A percentile compares a stretch with the other conserved stretches of the same genome.
Evolutionary conservation across 352 stramenopile species (phyloP).

Genomic region (Globisporangium parvum): DNA sequence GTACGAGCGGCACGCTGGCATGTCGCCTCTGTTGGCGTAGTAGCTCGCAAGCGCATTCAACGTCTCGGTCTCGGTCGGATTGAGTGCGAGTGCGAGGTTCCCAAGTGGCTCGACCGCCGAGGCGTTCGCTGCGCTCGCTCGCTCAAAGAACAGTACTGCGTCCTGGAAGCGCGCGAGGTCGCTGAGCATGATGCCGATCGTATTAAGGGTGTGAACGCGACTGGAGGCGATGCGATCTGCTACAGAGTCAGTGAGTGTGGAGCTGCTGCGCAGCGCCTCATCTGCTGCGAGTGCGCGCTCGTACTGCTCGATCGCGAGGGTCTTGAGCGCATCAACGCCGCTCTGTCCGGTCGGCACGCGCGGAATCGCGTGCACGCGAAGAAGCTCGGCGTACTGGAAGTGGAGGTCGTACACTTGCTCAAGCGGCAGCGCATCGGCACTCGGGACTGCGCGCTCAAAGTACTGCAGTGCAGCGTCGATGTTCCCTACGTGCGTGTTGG

Average conservation of each 20-base stretch:
- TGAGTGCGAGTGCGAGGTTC: constrained; percentile 18
- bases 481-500: neutral
- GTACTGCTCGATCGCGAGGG: no score
- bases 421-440: neutral
- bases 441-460: constrained; percentile 4
- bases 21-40: constrained; percentile 16
- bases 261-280: neutral
- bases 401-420: constrained; percentile 9
- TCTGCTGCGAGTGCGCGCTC: constrained; percentile 2
- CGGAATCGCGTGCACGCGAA: constrained; percentile 3
- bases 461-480: neutral
- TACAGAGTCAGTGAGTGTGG: neutral
- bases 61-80: constrained; percentile 10
- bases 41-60: constrained; percentile 16
- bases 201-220: constrained; percentile 20
- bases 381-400: constrained; percentile 14
- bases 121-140: constrained; percentile 4
- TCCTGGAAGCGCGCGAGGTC: constrained; percentile 4
- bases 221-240: neutral
- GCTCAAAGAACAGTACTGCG: constrained; percentile 13
- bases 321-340: neutral
- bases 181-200: constrained; percentile 18
- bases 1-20: neutral
- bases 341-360: neutral
- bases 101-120: constrained; percentile 13